Evolutionary conservation across 202 grass and related monocot species (phyloP).

Genomic region (Schoenoplectus triqueter): DNA sequence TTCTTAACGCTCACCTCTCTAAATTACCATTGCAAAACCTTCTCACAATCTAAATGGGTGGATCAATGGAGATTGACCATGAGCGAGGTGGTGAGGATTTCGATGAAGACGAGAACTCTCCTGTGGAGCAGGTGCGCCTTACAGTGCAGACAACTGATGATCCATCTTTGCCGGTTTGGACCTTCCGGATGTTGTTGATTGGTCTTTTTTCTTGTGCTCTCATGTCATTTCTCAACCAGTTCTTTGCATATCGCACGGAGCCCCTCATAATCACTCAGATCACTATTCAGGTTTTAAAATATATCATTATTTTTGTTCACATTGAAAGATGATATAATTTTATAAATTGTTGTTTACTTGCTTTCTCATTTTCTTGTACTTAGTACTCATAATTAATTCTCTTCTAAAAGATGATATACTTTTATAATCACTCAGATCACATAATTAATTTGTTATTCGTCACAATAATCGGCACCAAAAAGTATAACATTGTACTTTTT

Average conservation of each 20-base stretch:
- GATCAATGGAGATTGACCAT: constrained; percentile 7
- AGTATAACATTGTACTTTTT: too few relatives aligned
- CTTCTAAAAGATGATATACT: too few relatives aligned
- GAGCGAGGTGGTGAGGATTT: neutral
- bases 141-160: constrained; percentile 68
- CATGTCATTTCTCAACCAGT: constrained; percentile 97
- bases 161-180: constrained; percentile 81
- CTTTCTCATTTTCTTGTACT: neutral
- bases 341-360: neutral
- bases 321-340: neutral
- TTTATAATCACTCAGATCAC: too few relatives aligned
- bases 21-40: neutral
- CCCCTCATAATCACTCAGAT: constrained; percentile 68
- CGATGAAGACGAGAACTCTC: constrained; percentile 69
- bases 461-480: too few relatives aligned
- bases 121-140: constrained; percentile 78
- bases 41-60: neutral
- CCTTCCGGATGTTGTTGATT: constrained; percentile 93
- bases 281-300: constrained; percentile 31
- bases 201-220: constrained; percentile 66
- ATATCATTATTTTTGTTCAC: neutral
- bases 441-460: too few relatives aligned
- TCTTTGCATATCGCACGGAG: constrained; percentile 89
- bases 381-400: too few relatives aligned
- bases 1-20: neutral